Evolutionary conservation across 768 basidiomycete genomes (phyloP).

Genomic region (Nevesoporus exiguus): DNA sequence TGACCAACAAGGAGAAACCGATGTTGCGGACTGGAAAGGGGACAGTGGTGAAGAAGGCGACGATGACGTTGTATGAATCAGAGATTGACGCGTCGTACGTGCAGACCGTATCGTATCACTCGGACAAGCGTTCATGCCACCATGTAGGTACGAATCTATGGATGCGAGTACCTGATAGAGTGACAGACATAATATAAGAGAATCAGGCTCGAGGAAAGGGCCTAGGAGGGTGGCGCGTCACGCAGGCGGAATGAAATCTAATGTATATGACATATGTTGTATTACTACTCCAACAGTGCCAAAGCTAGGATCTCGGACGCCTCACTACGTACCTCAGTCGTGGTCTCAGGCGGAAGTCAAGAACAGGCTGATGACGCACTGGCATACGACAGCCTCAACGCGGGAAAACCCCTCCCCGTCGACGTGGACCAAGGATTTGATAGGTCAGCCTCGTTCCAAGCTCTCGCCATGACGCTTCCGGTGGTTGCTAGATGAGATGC

Average conservation of each 20-base stretch:
- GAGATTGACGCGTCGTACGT: conserved; percentile 47
- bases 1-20: conserved; percentile 42
- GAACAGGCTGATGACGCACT: conserved; percentile 25
- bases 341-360: conserved; percentile 25
- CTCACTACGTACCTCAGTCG: conserved; percentile 19
- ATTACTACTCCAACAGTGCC: no score
- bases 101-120: not conserved
- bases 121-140: not conserved
- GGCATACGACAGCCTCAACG: conserved; percentile 22
- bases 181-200: no score
- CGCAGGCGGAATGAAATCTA: no score
- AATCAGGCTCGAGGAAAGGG: no score
- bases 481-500: not conserved
- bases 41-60: conserved; percentile 41
- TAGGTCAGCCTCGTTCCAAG: conserved; percentile 24
- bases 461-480: no score
- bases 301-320: conserved; percentile 20
- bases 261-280: no score
- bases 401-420: not conserved
- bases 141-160: conserved; percentile 28
- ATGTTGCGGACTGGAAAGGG: conserved; percentile 45
- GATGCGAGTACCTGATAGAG: no score
- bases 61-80: conserved; percentile 36
- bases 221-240: no score
- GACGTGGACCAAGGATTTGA: conserved; percentile 34